Base-by-base conservation (phyloP, 768 basidiomycete genomes). In the Zangia roseola region DNA sequence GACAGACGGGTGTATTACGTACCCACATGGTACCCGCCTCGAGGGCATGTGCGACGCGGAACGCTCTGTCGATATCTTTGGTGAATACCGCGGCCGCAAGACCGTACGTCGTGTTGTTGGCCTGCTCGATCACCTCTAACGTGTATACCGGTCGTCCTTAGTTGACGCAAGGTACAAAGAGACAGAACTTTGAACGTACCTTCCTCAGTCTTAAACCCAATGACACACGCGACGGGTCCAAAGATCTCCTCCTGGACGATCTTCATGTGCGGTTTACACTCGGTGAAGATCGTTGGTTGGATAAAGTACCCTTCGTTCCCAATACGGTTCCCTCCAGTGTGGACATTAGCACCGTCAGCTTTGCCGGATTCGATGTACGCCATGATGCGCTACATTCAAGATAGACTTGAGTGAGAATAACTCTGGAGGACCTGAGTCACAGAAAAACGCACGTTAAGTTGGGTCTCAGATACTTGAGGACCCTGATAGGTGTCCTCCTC, bases 51-150 rank as follows among this genome's bases (percentile, higher is more conserved):
- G 90, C 88, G 3, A 83, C 81, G 49, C 73, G 71, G 44, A 94
- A 69, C 0, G 89, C 91, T 23, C 86, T 78, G 55, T 78, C 81
- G 71, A 95, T 69, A 68, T 94, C 77, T 60, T 81, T 75, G 28
- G 88, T 84, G 77, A 94, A 97, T 45, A 98, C 83, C 7, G 88
- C 87, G 3, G 88, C 84, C 10, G 91, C 92, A 38, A 97, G 81
- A 49, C 94, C 94, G 66, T 94, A 95, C 44, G 73, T 61, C 0
- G 89, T 86, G 64, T 95, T 86, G 69, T 99, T 99, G 24, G 92
- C 95, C 61, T 81, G 77, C 38, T 65, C 68, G 55, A 90, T 69
- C 36, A 83, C 83, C 28, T 28, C 28, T 28, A 28, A 28, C 10
- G 6, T 28, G n/a, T n/a, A n/a, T n/a, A n/a, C 5, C 26, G 10